Percentiles rank a stretch among this genome's conserved stretches.
Conservation (phyloP, 2,329 filamentous ascomycete genomes). For the Acephala macrosclerotiorum region DNA sequence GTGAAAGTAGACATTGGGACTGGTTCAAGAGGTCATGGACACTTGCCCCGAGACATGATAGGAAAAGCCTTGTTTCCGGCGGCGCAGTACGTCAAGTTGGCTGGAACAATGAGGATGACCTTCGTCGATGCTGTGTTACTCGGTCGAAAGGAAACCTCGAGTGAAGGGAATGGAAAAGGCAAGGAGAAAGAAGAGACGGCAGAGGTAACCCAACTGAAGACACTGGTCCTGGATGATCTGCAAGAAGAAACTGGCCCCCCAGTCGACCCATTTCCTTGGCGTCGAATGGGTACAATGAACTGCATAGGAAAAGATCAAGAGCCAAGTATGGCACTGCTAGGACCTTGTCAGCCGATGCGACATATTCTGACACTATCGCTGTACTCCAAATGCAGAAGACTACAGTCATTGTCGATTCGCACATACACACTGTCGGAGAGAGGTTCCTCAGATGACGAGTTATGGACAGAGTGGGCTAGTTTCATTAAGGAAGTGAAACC, state of each 20-base stretch:
- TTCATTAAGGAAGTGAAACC: slow-evolving; percentile 6
- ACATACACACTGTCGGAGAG: not conserved
- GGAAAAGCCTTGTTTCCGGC: slow-evolving; percentile 5
- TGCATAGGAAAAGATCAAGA: not conserved
- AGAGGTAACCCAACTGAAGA: not conserved
- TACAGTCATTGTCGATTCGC: not conserved
- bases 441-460: not conserved
- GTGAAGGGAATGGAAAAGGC: not conserved
- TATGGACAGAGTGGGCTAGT: not conserved
- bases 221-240: not conserved
- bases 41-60: not conserved
- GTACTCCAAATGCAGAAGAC: not conserved
- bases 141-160: not conserved
- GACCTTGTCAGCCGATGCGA: slow-evolving; percentile 4
- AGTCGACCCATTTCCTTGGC: not conserved
- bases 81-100: not conserved
- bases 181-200: not conserved
- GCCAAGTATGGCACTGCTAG: not conserved
- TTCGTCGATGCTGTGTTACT: slow-evolving; percentile 4
- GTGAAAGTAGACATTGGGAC: slow-evolving; percentile 2
- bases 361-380: slow-evolving; percentile 5
- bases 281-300: not conserved
- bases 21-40: not conserved
- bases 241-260: not conserved
- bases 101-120: not conserved